A percentile compares a stretch with the other conserved stretches of the same genome.
These are phyloP conservation scores for Candida takata DNA, from an alignment of 805 yeast genomes.

Conservation along the genomic window DNA sequence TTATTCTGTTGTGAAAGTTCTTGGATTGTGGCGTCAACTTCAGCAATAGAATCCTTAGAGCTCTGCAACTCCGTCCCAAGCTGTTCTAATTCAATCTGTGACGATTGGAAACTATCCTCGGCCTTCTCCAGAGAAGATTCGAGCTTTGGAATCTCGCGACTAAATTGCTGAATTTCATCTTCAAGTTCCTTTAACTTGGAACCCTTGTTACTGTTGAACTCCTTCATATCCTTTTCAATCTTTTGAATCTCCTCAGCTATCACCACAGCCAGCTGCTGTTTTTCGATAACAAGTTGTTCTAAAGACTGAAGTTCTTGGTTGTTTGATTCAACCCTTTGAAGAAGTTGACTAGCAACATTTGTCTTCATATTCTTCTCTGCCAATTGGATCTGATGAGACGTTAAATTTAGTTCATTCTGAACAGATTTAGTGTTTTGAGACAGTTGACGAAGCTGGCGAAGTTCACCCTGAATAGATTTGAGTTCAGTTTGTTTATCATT, in stretches of 20 bases:
- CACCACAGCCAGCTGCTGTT: constrained; percentile 25
- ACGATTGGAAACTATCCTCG: constrained; percentile 50
- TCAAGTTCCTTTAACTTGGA: constrained; percentile 65
- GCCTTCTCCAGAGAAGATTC: constrained; percentile 38
- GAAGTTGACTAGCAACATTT: constrained; percentile 49
- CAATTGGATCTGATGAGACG: constrained; percentile 51
- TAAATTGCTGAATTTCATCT: constrained; percentile 39
- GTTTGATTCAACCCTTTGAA: constrained; percentile 42
- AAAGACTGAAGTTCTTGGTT: constrained; percentile 39
- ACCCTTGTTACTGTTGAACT: constrained; percentile 74
- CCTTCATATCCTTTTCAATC: constrained; percentile 73
- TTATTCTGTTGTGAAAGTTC: constrained; percentile 28
- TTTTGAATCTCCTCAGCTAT: constrained; percentile 38
- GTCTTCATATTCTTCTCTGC: constrained; percentile 48
- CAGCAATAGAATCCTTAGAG: constrained; percentile 35
- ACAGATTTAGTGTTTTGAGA: constrained; percentile 45
- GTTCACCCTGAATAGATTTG: constrained; percentile 29
- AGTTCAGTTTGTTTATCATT: constrained; percentile 38
- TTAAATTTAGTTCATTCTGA: constrained; percentile 52
- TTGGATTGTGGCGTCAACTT: constrained; percentile 27
- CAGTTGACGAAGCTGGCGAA: constrained; percentile 36
- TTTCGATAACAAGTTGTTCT: constrained; percentile 29
- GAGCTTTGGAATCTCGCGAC: constrained; percentile 27
- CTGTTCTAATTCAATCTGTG: constrained; percentile 69
- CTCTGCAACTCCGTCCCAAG: constrained; percentile 45